Base-by-base conservation (phyloP, 2,329 filamentous ascomycete species). In the Anthostomella pinea region DNA sequence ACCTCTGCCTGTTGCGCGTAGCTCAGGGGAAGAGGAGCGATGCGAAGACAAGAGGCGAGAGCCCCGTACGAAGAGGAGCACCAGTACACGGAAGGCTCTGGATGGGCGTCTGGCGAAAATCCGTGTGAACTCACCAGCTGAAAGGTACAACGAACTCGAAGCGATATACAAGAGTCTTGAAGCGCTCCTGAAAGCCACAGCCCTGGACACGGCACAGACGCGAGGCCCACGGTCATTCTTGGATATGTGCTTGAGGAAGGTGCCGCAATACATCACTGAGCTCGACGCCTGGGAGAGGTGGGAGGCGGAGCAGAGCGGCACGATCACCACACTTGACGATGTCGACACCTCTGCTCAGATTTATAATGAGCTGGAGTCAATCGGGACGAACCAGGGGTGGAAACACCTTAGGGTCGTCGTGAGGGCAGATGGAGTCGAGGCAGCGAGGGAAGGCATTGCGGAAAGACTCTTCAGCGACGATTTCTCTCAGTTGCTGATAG, bases 281-380 rank as follows among this genome's bases (percentile, higher is more conserved):
- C 65, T 73, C n/a, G 67, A 75, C 38, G 53, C 54, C 2, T 62
- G 62, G 57, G 64, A 70, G 33, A 52, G 54, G 19, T 46, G 55
- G 9, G 61, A 69, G 14, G 57, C 65, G 4, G 59, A 66, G 33
- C 48, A 61, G 25, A 56, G 59, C 9, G 67, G 65, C 3, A 62
- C 60, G 0, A 49, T 57, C 11, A 61, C 61, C 8, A 54, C 54
- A 0, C 46, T 65, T 11, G 53, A 63, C n/a, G 53, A 52, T 6
- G 57, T 64, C 13, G 53, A 67, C 27, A 59, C 68, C 5, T 68
- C 70, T 0, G 58, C 63, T 10, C 61, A 68, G 4, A 60, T 75
- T 15, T 77, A 77, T 44, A 60, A 66, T 28, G 66, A 75, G 11
- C 48, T 77, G 11, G 72, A 77, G 45, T 45, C 56, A 3, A 48